A percentile compares a stretch with the other conserved stretches of the same genome.
These are phyloP conservation scores for Fusarium burgessii DNA, from an alignment of 2,329 filamentous ascomycete species.

Conservation along the genomic window DNA sequence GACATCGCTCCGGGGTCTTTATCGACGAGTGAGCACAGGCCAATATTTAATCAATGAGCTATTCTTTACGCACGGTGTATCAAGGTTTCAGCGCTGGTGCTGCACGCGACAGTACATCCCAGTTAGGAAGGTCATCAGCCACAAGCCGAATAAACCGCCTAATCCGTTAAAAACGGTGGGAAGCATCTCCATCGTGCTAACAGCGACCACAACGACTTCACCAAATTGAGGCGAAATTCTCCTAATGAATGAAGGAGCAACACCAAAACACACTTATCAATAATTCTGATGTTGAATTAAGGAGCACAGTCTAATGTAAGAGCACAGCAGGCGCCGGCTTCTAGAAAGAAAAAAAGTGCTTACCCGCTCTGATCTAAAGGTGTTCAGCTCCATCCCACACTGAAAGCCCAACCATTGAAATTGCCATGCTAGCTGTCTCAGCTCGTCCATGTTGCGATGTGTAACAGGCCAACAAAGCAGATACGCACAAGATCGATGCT, in stretches of 20 bases:
- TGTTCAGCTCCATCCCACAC: constrained; percentile 11
- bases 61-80: constrained; percentile 20
- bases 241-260: not conserved
- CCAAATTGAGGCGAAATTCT: not conserved
- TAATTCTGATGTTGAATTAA: not conserved
- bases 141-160: constrained; percentile 7
- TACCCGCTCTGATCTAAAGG: constrained; percentile 2
- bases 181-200: not conserved
- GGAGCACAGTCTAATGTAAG: too few relatives aligned
- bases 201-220: not conserved
- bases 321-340: not conserved
- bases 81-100: not conserved
- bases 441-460: constrained; percentile 20
- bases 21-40: constrained; percentile 23
- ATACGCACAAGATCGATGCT: constrained; percentile 35
- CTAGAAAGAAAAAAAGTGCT: not conserved
- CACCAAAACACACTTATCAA: not conserved
- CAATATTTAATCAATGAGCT: constrained; percentile 1
- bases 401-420: constrained; percentile 1
- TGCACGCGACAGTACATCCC: constrained; percentile 16
- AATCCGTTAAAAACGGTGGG: constrained; percentile 1
- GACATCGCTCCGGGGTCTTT: constrained; percentile 17
- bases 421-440: constrained; percentile 25
- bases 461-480: constrained; percentile 18
- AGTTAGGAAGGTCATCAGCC: constrained; percentile 5